A percentile compares a stretch with the other conserved stretches of the same genome.
Evolutionary conservation across 2,329 filamentous ascomycete species (phyloP).

Genomic region (Aureobasidium sp.): DNA sequence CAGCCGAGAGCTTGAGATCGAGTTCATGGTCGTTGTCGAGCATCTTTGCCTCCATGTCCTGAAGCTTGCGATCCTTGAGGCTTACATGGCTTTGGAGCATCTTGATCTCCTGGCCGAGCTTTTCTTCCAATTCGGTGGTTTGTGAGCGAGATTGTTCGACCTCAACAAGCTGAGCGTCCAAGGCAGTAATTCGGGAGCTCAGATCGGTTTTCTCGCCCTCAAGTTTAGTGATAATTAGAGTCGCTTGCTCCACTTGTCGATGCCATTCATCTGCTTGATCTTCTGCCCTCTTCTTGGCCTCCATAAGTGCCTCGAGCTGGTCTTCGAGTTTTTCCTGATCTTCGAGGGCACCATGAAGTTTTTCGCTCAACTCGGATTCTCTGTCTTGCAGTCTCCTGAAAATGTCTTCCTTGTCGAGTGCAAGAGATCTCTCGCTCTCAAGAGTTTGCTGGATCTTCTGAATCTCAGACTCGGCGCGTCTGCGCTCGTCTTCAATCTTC

Average conservation of each 20-base stretch:
- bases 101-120: slow-evolving; percentile 74
- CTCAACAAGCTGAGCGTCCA: slow-evolving; percentile 65
- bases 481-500: slow-evolving; percentile 81
- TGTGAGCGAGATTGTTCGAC: slow-evolving; percentile 65
- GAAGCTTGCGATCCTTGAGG: slow-evolving; percentile 81
- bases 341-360: slow-evolving; percentile 82
- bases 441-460: slow-evolving; percentile 86
- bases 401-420: slow-evolving; percentile 96
- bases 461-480: slow-evolving; percentile 80
- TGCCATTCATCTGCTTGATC: slow-evolving; percentile 73
- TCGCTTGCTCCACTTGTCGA: slow-evolving; percentile 83
- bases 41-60: slow-evolving; percentile 78
- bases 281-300: slow-evolving; percentile 82
- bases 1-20: slow-evolving; percentile 71
- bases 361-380: slow-evolving; percentile 88
- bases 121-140: slow-evolving; percentile 67
- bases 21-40: slow-evolving; percentile 82
- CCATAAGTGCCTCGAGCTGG: slow-evolving; percentile 80
- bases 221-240: slow-evolving; percentile 73
- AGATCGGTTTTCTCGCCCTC: slow-evolving; percentile 81
- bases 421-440: slow-evolving; percentile 91
- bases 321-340: slow-evolving; percentile 93
- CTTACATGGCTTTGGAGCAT: slow-evolving; percentile 86
- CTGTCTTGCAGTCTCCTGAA: slow-evolving; percentile 91
- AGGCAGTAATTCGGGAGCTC: slow-evolving; percentile 56